Evolutionary conservation across 2,329 filamentous ascomycete species (phyloP).

Genomic region (Neopestalotiopsis sp.): DNA sequence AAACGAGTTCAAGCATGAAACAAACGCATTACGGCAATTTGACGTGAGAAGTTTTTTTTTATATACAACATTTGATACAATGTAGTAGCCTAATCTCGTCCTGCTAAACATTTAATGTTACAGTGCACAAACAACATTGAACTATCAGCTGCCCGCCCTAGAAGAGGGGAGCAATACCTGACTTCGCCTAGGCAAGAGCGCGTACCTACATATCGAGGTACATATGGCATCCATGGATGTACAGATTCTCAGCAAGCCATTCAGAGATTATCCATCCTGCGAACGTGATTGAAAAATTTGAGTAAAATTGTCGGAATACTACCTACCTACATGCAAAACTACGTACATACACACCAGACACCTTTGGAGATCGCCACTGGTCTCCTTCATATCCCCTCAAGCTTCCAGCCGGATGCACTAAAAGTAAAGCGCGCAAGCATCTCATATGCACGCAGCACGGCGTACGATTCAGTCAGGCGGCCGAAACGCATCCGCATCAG

Average conservation of each 20-base stretch:
- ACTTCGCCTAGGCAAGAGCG: background rate
- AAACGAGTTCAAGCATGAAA: background rate
- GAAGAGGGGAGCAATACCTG: background rate
- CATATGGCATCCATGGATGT: background rate
- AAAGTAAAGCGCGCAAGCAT: background rate
- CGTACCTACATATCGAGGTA: background rate
- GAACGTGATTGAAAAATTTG: background rate
- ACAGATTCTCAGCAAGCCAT: background rate
- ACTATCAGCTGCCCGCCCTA: background rate
- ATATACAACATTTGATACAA: background rate
- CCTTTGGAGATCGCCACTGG: background rate
- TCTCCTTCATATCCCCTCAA: background rate
- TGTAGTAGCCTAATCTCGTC: background rate
- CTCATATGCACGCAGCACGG: background rate
- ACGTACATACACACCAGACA: background rate
- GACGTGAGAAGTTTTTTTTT: background rate
- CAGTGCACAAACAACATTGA: background rate
- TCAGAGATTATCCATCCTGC: background rate
- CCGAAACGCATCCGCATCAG: constrained; percentile 3
- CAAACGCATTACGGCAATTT: background rate
- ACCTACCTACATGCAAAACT: background rate
- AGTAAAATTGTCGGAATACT: no score
- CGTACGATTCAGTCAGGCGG: constrained; percentile 3
- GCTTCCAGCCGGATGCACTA: background rate
- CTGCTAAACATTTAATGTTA: background rate